These are phyloP conservation scores for Sclerotinia glacialis DNA, from an alignment of 2,329 filamentous ascomycete genomes.

Conservation along the genomic window DNA sequence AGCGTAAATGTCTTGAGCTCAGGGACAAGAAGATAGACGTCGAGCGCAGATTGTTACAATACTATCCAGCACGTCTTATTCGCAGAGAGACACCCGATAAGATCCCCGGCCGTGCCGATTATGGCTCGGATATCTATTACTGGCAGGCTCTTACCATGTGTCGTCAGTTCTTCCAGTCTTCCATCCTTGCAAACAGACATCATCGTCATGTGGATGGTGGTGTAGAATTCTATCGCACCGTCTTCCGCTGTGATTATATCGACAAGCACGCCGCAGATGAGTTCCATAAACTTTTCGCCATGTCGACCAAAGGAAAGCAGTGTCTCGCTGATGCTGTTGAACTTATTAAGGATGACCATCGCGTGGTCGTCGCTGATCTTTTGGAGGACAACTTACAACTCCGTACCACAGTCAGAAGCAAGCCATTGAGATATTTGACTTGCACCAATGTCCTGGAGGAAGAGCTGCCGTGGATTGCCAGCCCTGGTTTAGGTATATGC, in stretches of 20 bases:
- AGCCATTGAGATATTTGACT: slow-evolving; percentile 18
- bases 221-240: slow-evolving; percentile 30
- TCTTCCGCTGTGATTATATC: slow-evolving; percentile 29
- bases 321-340: slow-evolving; percentile 16
- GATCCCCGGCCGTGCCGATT: slow-evolving; percentile 33
- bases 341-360: slow-evolving; percentile 17
- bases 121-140: slow-evolving; percentile 36
- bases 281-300: slow-evolving; percentile 19
- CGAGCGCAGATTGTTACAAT: slow-evolving; percentile 31
- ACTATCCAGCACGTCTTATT: slow-evolving; percentile 31
- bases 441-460: slow-evolving; percentile 49
- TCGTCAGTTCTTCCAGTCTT: slow-evolving; percentile 30
- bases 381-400: slow-evolving; percentile 14
- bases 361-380: slow-evolving; percentile 14
- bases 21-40: slow-evolving; percentile 30
- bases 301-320: slow-evolving; percentile 21
- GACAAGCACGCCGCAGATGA: slow-evolving; percentile 11
- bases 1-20: slow-evolving; percentile 30
- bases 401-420: neutral
- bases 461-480: slow-evolving; percentile 56
- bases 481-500: neutral
- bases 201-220: slow-evolving; percentile 35
- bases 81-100: slow-evolving; percentile 23
- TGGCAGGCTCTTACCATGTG: slow-evolving; percentile 33
- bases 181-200: slow-evolving; percentile 26